A percentile compares a stretch with the other conserved stretches of the same genome.
Evolutionary conservation across 495 filamentous ascomycete genomes (phyloP).

Genomic region (Acidiella bohemica): DNA sequence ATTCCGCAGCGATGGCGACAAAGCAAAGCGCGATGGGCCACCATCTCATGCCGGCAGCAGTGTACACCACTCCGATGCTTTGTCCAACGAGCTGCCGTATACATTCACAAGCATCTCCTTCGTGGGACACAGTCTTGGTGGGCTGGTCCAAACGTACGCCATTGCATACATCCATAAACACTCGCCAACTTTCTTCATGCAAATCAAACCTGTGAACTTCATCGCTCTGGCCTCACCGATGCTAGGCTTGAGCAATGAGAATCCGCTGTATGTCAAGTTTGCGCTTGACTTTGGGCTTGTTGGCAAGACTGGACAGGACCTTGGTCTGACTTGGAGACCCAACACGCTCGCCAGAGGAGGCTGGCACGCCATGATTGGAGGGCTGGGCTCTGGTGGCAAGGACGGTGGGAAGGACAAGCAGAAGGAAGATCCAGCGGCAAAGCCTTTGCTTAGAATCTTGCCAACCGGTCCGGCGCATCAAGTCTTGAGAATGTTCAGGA

Average conservation of each 20-base stretch:
- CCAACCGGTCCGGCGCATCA: slow-evolving; percentile 87
- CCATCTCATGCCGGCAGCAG: slow-evolving; percentile 40
- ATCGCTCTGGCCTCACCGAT: slow-evolving; percentile 84
- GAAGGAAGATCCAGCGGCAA: slow-evolving; percentile 60
- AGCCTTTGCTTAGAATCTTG: slow-evolving; percentile 79
- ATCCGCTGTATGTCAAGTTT: slow-evolving; percentile 92
- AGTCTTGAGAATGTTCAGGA: slow-evolving; percentile 73
- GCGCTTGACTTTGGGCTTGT: slow-evolving; percentile 92
- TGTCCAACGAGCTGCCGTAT: slow-evolving; percentile 47
- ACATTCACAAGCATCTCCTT: slow-evolving; percentile 93
- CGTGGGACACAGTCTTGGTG: slow-evolving; percentile 84
- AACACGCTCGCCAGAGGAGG: slow-evolving; percentile 71
- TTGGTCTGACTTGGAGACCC: slow-evolving; percentile 86
- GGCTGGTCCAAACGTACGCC: slow-evolving; percentile 84
- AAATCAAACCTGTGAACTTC: slow-evolving; percentile 83
- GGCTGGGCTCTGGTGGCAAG: slow-evolving; percentile 51
- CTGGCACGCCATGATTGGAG: slow-evolving; percentile 75
- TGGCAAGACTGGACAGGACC: slow-evolving; percentile 84
- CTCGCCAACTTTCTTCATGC: slow-evolving; percentile 77
- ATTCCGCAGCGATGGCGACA: slow-evolving; percentile 24
- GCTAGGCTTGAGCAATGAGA: slow-evolving; percentile 89
- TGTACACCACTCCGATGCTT: slow-evolving; percentile 24
- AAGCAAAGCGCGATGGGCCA: slow-evolving; percentile 13
- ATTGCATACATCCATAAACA: slow-evolving; percentile 97
- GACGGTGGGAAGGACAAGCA: slow-evolving; percentile 42